Percentiles rank a stretch among this genome's conserved stretches.
phyloP scores from a whole-genome alignment of 208 protist genomes.

The Phytomonas francai region DNA sequence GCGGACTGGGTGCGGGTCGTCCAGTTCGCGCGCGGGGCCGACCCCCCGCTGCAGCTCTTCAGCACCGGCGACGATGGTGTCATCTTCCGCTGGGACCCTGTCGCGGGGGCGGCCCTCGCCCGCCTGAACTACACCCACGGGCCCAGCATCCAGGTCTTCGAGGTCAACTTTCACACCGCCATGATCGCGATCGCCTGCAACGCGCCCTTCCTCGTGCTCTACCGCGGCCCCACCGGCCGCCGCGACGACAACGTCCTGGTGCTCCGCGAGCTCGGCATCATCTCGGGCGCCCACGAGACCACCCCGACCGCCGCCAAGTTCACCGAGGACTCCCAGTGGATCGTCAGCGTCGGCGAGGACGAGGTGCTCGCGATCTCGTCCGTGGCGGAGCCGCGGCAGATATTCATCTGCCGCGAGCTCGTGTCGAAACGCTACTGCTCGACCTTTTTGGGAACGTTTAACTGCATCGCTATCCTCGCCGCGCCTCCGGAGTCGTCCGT shows the following conservation, averaged over 20 bases:
- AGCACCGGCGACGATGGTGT: slow-evolving; percentile 79
- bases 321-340: slow-evolving; percentile 63
- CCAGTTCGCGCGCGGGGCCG: slow-evolving; percentile 37
- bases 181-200: slow-evolving; percentile 60
- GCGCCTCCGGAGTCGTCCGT: slow-evolving; percentile 57
- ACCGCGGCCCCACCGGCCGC: slow-evolving; percentile 20
- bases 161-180: slow-evolving; percentile 47
- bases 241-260: slow-evolving; percentile 28
- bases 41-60: slow-evolving; percentile 43
- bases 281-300: slow-evolving; percentile 45
- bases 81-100: slow-evolving; percentile 67
- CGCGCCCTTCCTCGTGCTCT: slow-evolving; percentile 47
- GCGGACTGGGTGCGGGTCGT: slow-evolving; percentile 83
- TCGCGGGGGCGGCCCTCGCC: slow-evolving; percentile 38
- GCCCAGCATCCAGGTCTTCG: slow-evolving; percentile 70
- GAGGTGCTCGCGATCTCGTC: slow-evolving; percentile 61
- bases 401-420: slow-evolving; percentile 50
- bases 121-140: slow-evolving; percentile 55
- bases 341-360: slow-evolving; percentile 72
- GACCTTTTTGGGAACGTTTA: slow-evolving; percentile 82
- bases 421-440: slow-evolving; percentile 64
- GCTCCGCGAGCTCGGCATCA: slow-evolving; percentile 41
- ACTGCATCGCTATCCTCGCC: slow-evolving; percentile 56
- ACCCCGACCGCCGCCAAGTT: slow-evolving; percentile 58
- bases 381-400: slow-evolving; percentile 30